Conservation (phyloP, 2,329 filamentous ascomycete species). For the Phoma sp. region DNA sequence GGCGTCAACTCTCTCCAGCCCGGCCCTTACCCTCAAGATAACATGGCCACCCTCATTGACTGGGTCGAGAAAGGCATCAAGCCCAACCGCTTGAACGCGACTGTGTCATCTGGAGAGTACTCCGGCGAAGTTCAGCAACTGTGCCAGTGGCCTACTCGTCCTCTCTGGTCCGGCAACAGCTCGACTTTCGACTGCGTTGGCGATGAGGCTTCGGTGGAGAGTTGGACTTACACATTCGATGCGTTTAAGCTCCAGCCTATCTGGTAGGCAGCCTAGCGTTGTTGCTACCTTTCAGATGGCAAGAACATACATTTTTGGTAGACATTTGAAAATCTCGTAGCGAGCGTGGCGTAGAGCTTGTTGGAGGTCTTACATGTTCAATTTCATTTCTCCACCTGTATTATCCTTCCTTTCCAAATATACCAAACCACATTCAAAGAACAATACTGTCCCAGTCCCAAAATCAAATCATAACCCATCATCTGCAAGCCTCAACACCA, state of each 20-base stretch:
- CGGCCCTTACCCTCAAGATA: slow-evolving; percentile 54
- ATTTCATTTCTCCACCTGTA: no score
- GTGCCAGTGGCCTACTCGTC: slow-evolving; percentile 53
- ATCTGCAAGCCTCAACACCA: no score
- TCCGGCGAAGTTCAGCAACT: slow-evolving; percentile 49
- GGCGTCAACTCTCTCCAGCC: slow-evolving; percentile 32
- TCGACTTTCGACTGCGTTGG: slow-evolving; percentile 47
- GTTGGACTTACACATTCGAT: slow-evolving; percentile 50
- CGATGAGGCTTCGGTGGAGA: slow-evolving; percentile 50
- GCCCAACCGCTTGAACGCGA: slow-evolving; percentile 55
- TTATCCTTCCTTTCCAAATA: no score
- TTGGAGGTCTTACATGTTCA: no score
- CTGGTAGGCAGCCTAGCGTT: background rate
- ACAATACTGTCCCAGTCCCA: no score
- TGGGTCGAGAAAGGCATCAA: slow-evolving; percentile 60
- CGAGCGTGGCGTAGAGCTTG: no score
- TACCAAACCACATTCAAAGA: no score
- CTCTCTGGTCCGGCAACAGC: slow-evolving; percentile 48
- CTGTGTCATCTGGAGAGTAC: slow-evolving; percentile 29
- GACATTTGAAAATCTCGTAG: no score
- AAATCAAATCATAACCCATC: no score
- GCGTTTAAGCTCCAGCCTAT: slow-evolving; percentile 47
- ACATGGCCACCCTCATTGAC: slow-evolving; percentile 47
- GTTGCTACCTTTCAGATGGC: no score
- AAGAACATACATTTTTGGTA: no score